Conservation (phyloP, 192 early-diverging fungal genomes). For the Neocallimastix lanati region DNA sequence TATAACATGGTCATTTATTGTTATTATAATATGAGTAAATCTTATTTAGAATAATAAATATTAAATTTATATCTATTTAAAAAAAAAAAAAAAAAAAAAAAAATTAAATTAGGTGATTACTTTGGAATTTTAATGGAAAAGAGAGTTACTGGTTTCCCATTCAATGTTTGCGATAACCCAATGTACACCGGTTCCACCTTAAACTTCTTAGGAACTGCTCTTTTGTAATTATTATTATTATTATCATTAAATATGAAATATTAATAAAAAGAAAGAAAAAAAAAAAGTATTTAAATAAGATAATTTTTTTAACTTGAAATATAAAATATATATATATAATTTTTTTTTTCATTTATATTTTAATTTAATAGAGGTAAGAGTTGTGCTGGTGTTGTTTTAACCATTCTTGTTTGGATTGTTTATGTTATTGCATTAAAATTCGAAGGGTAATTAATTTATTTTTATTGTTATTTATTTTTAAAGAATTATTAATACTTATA, state of each 20-base stretch:
- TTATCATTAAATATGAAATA: too few relatives aligned
- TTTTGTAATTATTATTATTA: slow-evolving; percentile 37
- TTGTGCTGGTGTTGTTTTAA: slow-evolving; percentile 52
- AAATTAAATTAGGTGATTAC: slow-evolving; percentile 48
- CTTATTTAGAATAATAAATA: too few relatives aligned
- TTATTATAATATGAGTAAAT: too few relatives aligned
- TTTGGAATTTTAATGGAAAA: slow-evolving; percentile 82
- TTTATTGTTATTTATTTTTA: background rate
- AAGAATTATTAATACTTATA: too few relatives aligned
- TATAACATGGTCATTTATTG: too few relatives aligned
- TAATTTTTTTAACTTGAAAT: background rate
- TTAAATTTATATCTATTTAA: too few relatives aligned
- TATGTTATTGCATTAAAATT: slow-evolving; percentile 56
- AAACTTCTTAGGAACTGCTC: slow-evolving; percentile 61
- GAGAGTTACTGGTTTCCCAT: slow-evolving; percentile 74
- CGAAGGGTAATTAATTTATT: slow-evolving; percentile 42
- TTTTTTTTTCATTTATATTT: background rate
- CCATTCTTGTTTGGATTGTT: slow-evolving; percentile 49
- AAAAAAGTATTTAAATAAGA: too few relatives aligned
- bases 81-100: too few relatives aligned
- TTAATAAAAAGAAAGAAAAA: too few relatives aligned
- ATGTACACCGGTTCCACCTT: slow-evolving; percentile 86
- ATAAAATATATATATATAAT: background rate
- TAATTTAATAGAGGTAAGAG: slow-evolving; percentile 23
- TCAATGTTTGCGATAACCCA: slow-evolving; percentile 81